Percentiles rank a stretch among this genome's conserved stretches.
phyloP scores from a whole-genome alignment of 2,329 filamentous ascomycete species.

The Monilinia fructigena region DNA sequence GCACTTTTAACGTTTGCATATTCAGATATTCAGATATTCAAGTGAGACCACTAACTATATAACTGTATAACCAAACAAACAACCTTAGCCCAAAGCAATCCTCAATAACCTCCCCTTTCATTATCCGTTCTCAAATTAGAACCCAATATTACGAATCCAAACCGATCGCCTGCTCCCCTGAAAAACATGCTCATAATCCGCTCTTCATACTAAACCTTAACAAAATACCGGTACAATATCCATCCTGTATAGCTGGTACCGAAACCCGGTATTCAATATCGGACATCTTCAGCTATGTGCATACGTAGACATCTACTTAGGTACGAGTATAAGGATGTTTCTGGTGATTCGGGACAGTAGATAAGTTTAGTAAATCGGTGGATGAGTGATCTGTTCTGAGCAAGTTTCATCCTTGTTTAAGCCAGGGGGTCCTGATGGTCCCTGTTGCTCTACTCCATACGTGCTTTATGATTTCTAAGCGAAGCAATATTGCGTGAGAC shows the following conservation, averaged over 20 bases:
- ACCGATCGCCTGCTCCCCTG: background rate
- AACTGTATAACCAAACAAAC: background rate
- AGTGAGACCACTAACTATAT: too few relatives aligned
- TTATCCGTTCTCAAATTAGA: background rate
- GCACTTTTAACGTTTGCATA: background rate
- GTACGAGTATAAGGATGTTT: too few relatives aligned
- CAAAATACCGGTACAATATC: background rate
- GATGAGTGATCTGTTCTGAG: slow-evolving; percentile 20
- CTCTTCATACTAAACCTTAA: background rate
- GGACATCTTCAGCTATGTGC: background rate
- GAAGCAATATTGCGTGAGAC: slow-evolving; percentile 1
- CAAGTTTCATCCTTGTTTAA: slow-evolving; percentile 21
- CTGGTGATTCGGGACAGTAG: too few relatives aligned
- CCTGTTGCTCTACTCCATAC: too few relatives aligned
- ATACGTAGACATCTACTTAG: too few relatives aligned
- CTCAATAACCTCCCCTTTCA: background rate
- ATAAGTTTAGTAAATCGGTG: background rate
- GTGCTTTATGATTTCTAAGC: slow-evolving; percentile 17
- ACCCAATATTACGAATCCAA: background rate
- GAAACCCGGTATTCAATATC: background rate
- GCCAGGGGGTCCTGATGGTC: too few relatives aligned
- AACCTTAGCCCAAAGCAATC: background rate
- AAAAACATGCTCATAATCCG: slow-evolving; percentile 16
- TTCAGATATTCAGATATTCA: background rate
- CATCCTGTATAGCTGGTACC: background rate